These are phyloP conservation scores for Sporothrix dimorphospora DNA, from an alignment of 2,329 filamentous ascomycete genomes.

Conservation along the genomic window DNA sequence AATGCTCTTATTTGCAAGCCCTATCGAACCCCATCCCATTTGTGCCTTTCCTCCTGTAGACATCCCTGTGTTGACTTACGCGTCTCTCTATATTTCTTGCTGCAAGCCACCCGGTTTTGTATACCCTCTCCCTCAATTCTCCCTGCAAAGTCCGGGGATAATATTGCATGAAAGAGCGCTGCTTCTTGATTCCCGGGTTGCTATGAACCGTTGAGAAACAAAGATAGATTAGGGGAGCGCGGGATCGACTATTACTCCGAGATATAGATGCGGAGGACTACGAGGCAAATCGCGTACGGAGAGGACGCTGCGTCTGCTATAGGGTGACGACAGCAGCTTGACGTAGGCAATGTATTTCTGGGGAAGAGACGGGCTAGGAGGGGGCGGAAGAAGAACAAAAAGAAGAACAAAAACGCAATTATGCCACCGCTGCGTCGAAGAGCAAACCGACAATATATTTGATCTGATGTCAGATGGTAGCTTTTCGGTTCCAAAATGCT, in stretches of 20 bases:
- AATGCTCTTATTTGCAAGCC: neutral
- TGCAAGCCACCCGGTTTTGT: neutral
- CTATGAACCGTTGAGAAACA: constrained; percentile 16
- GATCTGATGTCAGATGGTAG: neutral
- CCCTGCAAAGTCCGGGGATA: neutral
- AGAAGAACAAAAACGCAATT: neutral
- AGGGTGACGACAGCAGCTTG: constrained; percentile 21
- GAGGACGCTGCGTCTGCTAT: neutral
- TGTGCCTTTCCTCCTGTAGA: neutral
- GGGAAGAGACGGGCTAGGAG: neutral
- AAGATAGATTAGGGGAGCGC: constrained; percentile 7
- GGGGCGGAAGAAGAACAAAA: neutral
- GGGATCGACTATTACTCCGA: constrained; percentile 24
- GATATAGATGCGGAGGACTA: neutral
- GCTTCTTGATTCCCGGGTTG: constrained; percentile 20
- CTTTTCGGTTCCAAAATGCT: too few species aligned
- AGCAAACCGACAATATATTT: neutral
- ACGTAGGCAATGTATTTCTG: constrained; percentile 8
- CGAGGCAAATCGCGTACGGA: neutral
- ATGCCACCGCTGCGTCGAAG: neutral
- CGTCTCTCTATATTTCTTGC: neutral
- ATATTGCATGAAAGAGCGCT: neutral
- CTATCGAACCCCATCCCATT: neutral
- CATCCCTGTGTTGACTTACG: neutral
- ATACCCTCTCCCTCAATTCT: neutral